Evolutionary conservation across 331 rosid species (phyloP).

Genomic region (Saraca asoca): DNA sequence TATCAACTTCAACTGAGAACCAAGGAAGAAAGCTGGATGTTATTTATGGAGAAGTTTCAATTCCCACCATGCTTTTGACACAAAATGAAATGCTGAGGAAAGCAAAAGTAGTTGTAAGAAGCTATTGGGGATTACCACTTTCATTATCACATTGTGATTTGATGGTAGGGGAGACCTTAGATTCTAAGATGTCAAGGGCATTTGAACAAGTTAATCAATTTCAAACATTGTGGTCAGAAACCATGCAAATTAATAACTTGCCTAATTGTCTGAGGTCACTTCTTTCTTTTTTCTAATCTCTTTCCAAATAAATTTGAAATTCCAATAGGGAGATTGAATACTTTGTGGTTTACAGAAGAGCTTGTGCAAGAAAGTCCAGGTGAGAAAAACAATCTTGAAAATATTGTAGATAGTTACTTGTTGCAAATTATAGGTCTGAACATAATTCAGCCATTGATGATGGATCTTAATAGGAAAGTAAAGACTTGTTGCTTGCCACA

Average conservation of each 20-base stretch:
- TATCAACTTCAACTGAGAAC: slow-evolving; percentile 1
- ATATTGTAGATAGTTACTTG: background rate
- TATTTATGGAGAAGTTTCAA: slow-evolving; percentile 11
- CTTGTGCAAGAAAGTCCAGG: background rate
- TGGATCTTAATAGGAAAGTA: background rate
- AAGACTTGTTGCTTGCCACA: background rate
- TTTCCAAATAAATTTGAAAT: slow-evolving; percentile 14
- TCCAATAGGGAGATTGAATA: background rate
- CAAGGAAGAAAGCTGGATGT: background rate
- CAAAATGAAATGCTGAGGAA: background rate
- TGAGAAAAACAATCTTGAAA: background rate
- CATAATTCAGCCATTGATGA: slow-evolving; percentile 8
- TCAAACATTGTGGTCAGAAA: background rate
- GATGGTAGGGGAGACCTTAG: background rate
- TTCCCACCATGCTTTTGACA: background rate
- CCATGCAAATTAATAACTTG: background rate
- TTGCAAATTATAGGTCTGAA: background rate
- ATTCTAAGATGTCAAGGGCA: background rate
- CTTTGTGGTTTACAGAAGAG: slow-evolving; percentile 37
- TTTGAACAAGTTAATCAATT: background rate
- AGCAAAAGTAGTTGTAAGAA: background rate
- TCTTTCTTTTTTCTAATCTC: slow-evolving; percentile 2
- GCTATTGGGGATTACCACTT: slow-evolving; percentile 28
- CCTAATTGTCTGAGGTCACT: background rate
- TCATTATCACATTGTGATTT: slow-evolving; percentile 7